Base-by-base conservation (phyloP, 139 green algal genomes). In the Chara braunii region DNA sequence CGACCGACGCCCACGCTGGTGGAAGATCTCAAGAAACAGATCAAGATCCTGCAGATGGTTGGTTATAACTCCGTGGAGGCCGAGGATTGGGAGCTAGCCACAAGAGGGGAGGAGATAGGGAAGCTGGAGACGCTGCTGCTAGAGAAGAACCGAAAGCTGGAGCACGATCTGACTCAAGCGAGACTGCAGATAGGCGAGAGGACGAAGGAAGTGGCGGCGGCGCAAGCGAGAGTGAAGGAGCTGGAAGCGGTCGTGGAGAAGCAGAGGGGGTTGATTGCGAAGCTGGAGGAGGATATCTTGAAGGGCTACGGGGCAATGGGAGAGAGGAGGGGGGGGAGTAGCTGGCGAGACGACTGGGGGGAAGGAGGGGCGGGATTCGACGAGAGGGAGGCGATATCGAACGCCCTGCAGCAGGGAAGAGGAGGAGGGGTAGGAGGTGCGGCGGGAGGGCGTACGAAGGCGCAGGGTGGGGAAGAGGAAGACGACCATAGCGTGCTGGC, bases 161-260 rank as follows among this genome's bases (percentile, higher is more conserved):
- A 96, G 80, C 90, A 95, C 72, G 78, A 94, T 73, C 66, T 95
- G 9, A 95, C 89, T 18, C 82, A 85, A 74, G 64, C 74, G 1
- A 72, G 83, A 37, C 31, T 64, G 62, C 6, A 74, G 36, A 28
- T 77, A 43, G 34, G 22, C 4, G 70, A 86, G 64, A 33, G 83
- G 71, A 64, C 51, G 29, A 54, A 81, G 45, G 59, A 85, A 53
- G 59, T 75, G 34, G 67, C 37, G 14, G 70, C 88, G 42, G 64
- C 85, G 18, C 36, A 40, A 0, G 62, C 74, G 31, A 71, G 92
- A 37, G 83, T 94, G 37, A 75, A 83, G 37, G 74, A 87, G 43
- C 56, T 91, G n/a, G 37, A 74, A 34, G 48, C 58, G 2, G 28
- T 35, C 26, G 36, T 42, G 0, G 64, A n/a, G 12, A 43, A 68